Base-by-base conservation (phyloP, 768 basidiomycete species). In the Aureoboletus auriporus region DNA sequence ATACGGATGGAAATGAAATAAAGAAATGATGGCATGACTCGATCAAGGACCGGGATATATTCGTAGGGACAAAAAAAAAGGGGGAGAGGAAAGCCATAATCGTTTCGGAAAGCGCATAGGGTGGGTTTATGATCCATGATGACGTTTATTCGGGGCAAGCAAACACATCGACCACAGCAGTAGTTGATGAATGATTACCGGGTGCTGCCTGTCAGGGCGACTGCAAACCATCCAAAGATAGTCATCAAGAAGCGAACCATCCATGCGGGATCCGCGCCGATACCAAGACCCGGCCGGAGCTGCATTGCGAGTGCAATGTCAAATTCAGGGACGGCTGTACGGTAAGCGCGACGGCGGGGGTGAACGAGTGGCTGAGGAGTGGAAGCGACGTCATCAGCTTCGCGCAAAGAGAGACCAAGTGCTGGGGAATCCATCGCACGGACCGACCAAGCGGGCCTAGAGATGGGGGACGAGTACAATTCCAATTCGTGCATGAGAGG, bases 291-390 rank as follows among this genome's bases (percentile, higher is more conserved):
- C 6, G 84, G 85, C 28, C 84, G 76, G 41, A 88, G 74, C 64
- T 89, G 86, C 84, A 89, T 83, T 38, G 84, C 84, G 6, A 89
- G 76, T 14, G 84, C 86, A 39, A 86, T 74, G 57, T 89, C 86
- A 28, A 76, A 60, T 54, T 70, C 71, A 20, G 70, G 63, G 34
- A 83, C 66, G 11, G 75, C 74, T 16, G 76, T 74, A 41, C 70
- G 57, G 67, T 71, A 51, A 51, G 62, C 56, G 39, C 59, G 62
- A 49, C 57, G 49, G 54, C 50, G 58, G 40, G 63, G 42, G 40
- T 56, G 54, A 13, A 58, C 26, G 36, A 60, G 57, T 2, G 56
- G 35, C 30, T 52, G 53, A 5, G 42, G 41, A 8, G 46, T 39
- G 40, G 17, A 20, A n/a, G 54, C 50, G 33, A 49, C 39, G 17